Conservation (phyloP, 805 yeast genomes). For the Candida nemodendra region DNA sequence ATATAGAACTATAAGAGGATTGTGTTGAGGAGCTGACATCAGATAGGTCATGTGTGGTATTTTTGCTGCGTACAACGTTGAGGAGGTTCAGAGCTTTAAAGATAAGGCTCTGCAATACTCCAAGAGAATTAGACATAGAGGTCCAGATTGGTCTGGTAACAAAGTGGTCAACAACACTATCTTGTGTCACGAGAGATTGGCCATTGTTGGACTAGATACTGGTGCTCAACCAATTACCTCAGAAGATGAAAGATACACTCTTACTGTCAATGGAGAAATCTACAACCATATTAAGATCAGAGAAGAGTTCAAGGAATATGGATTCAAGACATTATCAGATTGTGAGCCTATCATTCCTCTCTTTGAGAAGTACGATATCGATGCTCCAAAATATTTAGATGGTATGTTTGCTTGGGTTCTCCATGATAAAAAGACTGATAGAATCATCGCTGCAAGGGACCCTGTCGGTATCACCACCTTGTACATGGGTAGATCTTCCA, state of each 20-base stretch:
- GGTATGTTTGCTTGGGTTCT: conserved; percentile 98
- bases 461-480: conserved; percentile 97
- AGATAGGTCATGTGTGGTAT: conserved; percentile 84
- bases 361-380: conserved; percentile 80
- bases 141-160: conserved; percentile 99
- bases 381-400: conserved; percentile 89
- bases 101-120: conserved; percentile 85
- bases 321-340: conserved; percentile 83
- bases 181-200: conserved; percentile 91
- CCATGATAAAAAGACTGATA: conserved; percentile 79
- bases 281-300: conserved; percentile 94
- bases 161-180: conserved; percentile 73
- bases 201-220: conserved; percentile 94
- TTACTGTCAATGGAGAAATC: conserved; percentile 97
- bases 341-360: conserved; percentile 98
- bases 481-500: conserved; percentile 83
- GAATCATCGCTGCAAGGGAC: conserved; percentile 96
- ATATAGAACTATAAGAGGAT: too few species aligned
- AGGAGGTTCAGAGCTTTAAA: conserved; percentile 77
- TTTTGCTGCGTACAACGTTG: conserved; percentile 86
- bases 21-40: too few species aligned
- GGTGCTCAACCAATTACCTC: conserved; percentile 98
- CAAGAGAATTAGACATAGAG: conserved; percentile 95
- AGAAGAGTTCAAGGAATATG: conserved; percentile 67
- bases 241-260: conserved; percentile 64